Evolutionary conservation across 345 rosid genomes (phyloP).

Genomic region (Populus pruinosa): DNA sequence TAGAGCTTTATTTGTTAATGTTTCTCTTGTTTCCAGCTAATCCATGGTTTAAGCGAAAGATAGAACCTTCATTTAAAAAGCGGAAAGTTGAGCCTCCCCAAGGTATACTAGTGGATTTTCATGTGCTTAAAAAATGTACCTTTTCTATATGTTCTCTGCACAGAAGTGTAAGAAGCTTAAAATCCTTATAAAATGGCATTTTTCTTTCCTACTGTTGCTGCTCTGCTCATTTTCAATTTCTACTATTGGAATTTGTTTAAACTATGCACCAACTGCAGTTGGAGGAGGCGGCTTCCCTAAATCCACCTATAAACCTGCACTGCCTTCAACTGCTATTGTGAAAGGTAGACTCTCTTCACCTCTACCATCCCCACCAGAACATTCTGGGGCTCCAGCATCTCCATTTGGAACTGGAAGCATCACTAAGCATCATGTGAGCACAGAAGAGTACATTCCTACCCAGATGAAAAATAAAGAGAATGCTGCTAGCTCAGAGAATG

Average conservation of each 20-base stretch:
- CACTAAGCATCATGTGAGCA: constrained; percentile 35
- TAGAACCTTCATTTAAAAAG: constrained; percentile 74
- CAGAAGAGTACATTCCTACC: constrained; percentile 39
- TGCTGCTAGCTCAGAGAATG: constrained; percentile 49
- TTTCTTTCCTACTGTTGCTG: neutral
- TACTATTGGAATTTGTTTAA: neutral
- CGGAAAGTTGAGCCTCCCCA: constrained; percentile 72
- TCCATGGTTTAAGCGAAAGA: constrained; percentile 73
- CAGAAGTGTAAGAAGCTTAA: constrained; percentile 19
- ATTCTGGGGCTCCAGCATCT: constrained; percentile 44
- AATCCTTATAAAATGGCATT: neutral
- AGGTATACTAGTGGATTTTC: constrained; percentile 41
- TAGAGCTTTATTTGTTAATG: neutral
- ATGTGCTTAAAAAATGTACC: neutral
- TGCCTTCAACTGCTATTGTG: constrained; percentile 35
- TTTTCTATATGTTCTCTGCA: constrained; percentile 7
- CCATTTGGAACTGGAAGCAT: constrained; percentile 51
- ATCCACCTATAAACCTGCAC: constrained; percentile 51
- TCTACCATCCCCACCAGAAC: constrained; percentile 56
- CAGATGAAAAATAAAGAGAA: constrained; percentile 49
- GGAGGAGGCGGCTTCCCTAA: constrained; percentile 46
- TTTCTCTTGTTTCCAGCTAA: constrained; percentile 50
- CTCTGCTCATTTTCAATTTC: neutral
- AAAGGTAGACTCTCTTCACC: constrained; percentile 71
- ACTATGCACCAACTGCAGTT: constrained; percentile 28